Evolutionary conservation across 2,329 filamentous ascomycete species (phyloP), one percentile per base, ranked within the genome.

Genomic region (Sporothrix protearum): DNA sequence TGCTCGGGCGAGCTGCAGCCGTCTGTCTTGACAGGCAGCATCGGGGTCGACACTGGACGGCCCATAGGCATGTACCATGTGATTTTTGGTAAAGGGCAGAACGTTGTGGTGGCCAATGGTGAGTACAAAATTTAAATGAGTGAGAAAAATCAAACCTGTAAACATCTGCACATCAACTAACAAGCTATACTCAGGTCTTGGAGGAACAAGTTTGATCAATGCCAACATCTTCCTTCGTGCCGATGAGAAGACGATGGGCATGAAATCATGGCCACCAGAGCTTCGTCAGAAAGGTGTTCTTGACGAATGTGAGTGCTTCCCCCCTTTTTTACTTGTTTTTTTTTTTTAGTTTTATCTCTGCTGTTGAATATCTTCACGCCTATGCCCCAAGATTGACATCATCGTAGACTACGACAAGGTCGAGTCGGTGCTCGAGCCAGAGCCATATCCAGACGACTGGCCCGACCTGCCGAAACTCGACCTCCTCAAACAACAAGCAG

Each of bases 221-320:
- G 88, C 89, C 10, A 91, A 91, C 76, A 86, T 91, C 1, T 92
- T 89, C 75, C 80, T 91, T 19, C 83, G 87, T 74, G 85, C 88
- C 2, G 87, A 90, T 71, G 77, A 84, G 16, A 81, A 82, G 3
- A 87, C 87, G 0, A 78, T 91, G 71, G 77, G 78, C 1, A 82
- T 87, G 79, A 81, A 83, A 1, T 79, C 82, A 9, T 92, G 89
- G 89, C 89, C 89, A 0, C 76, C 82, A 10, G 85, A 90, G 76
- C 84, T 91, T 19, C 79, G 85, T 47, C 74, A 84, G 1, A 75
- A 82, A 1, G 76, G 78, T 0, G 78, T 78, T 8, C 75, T 89
- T 47, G 80, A 84, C 49, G 77, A 82, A 73, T 90, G 86, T 87
- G 77, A 80, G 85, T 78, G 7, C 19, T 22, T 19, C 19, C 19